Base-by-base conservation (phyloP, 176 grass and related monocot species). In the Ensete ventricosum region DNA sequence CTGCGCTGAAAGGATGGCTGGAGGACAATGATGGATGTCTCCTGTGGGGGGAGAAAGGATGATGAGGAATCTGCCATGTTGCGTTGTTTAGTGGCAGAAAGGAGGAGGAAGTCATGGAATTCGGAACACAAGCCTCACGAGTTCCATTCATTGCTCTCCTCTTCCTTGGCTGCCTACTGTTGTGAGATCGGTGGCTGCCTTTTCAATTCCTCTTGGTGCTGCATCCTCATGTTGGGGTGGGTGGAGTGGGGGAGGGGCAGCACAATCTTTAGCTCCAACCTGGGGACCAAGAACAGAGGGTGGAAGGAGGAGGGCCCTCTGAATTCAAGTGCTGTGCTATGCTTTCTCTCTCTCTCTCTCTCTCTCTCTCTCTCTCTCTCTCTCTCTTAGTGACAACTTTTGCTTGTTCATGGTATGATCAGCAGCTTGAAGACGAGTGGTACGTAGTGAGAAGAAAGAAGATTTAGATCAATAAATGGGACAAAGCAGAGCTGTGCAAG, bases 11-110 rank as follows among this genome's bases (percentile, higher is more conserved):
- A 53, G 50, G 69, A 43, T 43, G 34, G 70, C 12, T 53, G 70
- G 50, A 53, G 50, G 50, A 53, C 50, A 22, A 53, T 72, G 70
- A 72, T 72, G 70, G 70, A n/a, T 53, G 50, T 72, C 52, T 24
- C n/a, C 21, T 72, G 50, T 53, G 50, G 23, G 52, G 50, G 50
- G 50, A 53, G 52, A 72, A 43, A 72, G 50, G 70, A 72, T 72
- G 70, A 54, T 25, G 2, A 23, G 70, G 50, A 72, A 71, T 71
- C 69, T 70, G 16, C 24, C 27, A n/a, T 70, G 62, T 70, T 48
- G 48, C 27, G 29, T 70, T 70, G 67, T 70, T 70, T 70, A 70
- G 43, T 70, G 48, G 67, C 19, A 70, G 43, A 19, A 70, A 51
- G 48, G 43, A 52, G 2, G 50, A 52, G 69, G 43, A 19, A 12